Evolutionary conservation across 805 yeast genomes (phyloP).

Genomic region (Sugiyamaella lignohabitans): DNA sequence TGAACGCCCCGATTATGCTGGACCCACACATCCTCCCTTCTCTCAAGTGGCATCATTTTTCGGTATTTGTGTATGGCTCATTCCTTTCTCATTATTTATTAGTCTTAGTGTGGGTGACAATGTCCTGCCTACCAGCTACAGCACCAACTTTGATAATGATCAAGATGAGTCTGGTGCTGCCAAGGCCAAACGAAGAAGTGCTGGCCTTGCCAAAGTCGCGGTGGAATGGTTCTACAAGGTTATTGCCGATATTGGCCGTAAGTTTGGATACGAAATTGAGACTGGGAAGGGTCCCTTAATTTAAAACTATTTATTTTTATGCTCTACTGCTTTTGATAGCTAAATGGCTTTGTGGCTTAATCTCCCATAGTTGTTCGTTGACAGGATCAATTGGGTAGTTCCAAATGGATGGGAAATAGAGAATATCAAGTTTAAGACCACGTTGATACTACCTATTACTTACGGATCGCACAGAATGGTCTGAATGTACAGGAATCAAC

Average conservation of each 20-base stretch:
- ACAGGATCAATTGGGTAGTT: too few species aligned
- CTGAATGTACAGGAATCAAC: too few species aligned
- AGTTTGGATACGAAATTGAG: conserved; percentile 62
- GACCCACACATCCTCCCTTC: conserved; percentile 69
- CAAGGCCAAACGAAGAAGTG: conserved; percentile 37
- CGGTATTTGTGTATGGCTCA: conserved; percentile 87
- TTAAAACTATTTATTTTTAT: too few species aligned
- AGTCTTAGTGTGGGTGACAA: conserved; percentile 89
- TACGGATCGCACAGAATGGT: too few species aligned
- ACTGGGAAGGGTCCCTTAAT: conserved; percentile 20
- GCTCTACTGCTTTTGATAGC: too few species aligned
- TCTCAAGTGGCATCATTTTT: conserved; percentile 92
- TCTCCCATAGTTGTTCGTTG: too few species aligned
- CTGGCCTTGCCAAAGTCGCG: conserved; percentile 63
- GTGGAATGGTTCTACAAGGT: conserved; percentile 48
- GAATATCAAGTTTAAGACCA: too few species aligned
- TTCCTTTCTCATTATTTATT: conserved; percentile 88
- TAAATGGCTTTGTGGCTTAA: too few species aligned
- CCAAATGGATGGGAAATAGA: too few species aligned
- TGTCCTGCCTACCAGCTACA: conserved; percentile 53
- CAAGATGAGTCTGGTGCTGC: conserved; percentile 28
- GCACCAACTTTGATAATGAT: conserved; percentile 4
- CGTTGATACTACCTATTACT: too few species aligned
- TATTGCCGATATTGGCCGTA: conserved; percentile 41
- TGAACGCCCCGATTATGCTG: conserved; percentile 51